A percentile compares a stretch with the other conserved stretches of the same genome.
Evolutionary conservation across 1,139 yeast genomes (phyloP).

Genomic region (Saccharomyces hybrid): DNA sequence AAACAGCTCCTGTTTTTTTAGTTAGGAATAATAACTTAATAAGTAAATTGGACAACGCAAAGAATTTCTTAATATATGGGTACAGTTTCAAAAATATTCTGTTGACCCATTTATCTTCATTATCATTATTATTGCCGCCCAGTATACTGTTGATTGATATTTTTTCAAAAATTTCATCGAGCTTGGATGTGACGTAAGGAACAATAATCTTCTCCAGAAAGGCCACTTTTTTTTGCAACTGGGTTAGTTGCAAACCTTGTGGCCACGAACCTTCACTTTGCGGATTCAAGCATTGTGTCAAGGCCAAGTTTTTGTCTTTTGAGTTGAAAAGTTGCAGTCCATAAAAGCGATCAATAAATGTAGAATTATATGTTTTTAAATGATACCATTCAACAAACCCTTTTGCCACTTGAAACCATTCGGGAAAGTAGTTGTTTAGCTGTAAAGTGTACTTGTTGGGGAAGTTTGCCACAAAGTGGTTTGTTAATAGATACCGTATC

Average conservation of each 20-base stretch:
- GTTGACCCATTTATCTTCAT: constrained; percentile 19
- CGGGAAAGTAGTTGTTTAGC: constrained; percentile 69
- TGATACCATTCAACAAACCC: constrained; percentile 70
- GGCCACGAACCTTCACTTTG: constrained; percentile 16
- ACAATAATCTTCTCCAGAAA: constrained; percentile 57
- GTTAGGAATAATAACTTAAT: constrained; percentile 61
- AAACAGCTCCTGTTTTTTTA: constrained; percentile 58
- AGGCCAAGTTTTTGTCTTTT: constrained; percentile 26
- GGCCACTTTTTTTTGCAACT: constrained; percentile 47
- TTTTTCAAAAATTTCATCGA: constrained; percentile 57
- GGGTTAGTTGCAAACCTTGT: constrained; percentile 39
- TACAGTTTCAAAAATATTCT: constrained; percentile 46
- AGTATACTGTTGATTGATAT: constrained; percentile 53
- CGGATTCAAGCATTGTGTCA: constrained; percentile 11
- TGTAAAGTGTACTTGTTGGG: constrained; percentile 61
- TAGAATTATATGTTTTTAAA: constrained; percentile 67
- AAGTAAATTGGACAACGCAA: constrained; percentile 47
- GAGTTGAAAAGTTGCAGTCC: constrained; percentile 66
- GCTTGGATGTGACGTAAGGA: constrained; percentile 68
- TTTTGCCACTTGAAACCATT: constrained; percentile 48
- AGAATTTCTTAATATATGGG: constrained; percentile 48
- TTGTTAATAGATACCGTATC: constrained; percentile 67
- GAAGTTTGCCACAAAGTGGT: constrained; percentile 63
- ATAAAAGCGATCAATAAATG: constrained; percentile 87
- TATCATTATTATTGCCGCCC: constrained; percentile 36